phyloP scores from a whole-genome alignment of 2,329 filamentous ascomycete species.

The Ramularia endophylla region DNA sequence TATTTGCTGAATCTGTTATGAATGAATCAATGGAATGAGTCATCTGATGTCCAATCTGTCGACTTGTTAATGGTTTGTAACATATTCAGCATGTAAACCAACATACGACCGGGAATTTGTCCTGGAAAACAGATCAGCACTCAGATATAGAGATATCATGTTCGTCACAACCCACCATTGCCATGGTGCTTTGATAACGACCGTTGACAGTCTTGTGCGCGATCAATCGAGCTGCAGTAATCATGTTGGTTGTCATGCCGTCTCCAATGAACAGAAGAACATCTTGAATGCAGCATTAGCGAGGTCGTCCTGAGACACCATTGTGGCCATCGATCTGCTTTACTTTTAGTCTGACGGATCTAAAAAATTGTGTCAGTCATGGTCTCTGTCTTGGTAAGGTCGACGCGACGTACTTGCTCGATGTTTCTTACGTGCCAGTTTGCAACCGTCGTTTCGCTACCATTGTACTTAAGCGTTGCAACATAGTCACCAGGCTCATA shows the following conservation, averaged over 20 bases:
- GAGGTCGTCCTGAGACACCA: too few species aligned
- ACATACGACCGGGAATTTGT: too few species aligned
- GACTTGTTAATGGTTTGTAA: too few species aligned
- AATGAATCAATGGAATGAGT: slow-evolving; percentile 78
- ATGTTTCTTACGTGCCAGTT: slow-evolving; percentile 72
- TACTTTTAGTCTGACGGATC: slow-evolving; percentile 41
- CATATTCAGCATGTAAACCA: too few species aligned
- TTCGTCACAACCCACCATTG: slow-evolving; percentile 47
- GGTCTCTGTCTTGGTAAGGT: too few species aligned
- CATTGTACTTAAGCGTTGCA: slow-evolving; percentile 70
- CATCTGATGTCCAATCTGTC: slow-evolving; percentile 71
- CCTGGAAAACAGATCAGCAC: too few species aligned
- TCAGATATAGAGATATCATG: too few species aligned
- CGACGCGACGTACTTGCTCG: slow-evolving; percentile 60
- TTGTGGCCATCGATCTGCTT: too few species aligned
- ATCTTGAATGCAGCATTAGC: too few species aligned
- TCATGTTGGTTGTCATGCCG: slow-evolving; percentile 58
- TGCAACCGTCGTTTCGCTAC: slow-evolving; percentile 63
- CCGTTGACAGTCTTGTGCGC: slow-evolving; percentile 80
- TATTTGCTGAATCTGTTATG: slow-evolving; percentile 84
- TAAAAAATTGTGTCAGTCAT: too few species aligned
- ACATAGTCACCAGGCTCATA: slow-evolving; percentile 75
- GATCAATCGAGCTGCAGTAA: slow-evolving; percentile 65
- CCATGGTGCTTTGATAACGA: slow-evolving; percentile 68
- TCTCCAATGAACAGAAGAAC: slow-evolving; percentile 78